Evolutionary conservation across 2,329 filamentous ascomycete genomes (phyloP).

Genomic region (Colletotrichum sp.): DNA sequence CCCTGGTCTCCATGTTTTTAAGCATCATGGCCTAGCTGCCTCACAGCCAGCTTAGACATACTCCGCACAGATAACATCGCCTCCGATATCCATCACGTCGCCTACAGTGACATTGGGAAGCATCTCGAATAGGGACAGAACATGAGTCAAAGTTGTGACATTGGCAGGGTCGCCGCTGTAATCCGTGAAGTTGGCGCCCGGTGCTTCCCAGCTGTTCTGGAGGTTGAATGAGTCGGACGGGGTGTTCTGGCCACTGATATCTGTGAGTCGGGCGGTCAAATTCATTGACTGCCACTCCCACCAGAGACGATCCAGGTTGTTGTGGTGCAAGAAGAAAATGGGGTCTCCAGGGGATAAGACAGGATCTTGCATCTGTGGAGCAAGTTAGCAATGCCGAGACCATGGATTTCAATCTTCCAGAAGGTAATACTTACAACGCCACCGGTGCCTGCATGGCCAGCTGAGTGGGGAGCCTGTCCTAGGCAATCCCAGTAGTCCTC

Average conservation of each 20-base stretch:
- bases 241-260: not conserved
- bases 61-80: slow-evolving; percentile 26
- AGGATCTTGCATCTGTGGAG: not conserved
- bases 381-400: not conserved
- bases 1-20: no score
- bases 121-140: slow-evolving; percentile 28
- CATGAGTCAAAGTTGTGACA: slow-evolving; percentile 26
- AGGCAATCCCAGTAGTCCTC: not conserved
- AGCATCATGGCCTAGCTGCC: no score
- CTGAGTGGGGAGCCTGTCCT: not conserved
- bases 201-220: not conserved
- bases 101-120: slow-evolving; percentile 23
- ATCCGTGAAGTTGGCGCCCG: not conserved
- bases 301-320: not conserved
- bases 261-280: not conserved
- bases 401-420: not conserved
- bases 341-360: not conserved
- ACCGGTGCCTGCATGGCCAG: not conserved
- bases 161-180: slow-evolving; percentile 22
- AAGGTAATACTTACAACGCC: not conserved
- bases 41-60: slow-evolving; percentile 18
- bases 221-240: not conserved
- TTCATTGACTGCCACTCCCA: slow-evolving; percentile 6
- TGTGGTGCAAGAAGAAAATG: not conserved
- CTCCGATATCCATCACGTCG: slow-evolving; percentile 32